Conservation (phyloP, 257 asterid genomes). For the Solanum ossicruentum region DNA sequence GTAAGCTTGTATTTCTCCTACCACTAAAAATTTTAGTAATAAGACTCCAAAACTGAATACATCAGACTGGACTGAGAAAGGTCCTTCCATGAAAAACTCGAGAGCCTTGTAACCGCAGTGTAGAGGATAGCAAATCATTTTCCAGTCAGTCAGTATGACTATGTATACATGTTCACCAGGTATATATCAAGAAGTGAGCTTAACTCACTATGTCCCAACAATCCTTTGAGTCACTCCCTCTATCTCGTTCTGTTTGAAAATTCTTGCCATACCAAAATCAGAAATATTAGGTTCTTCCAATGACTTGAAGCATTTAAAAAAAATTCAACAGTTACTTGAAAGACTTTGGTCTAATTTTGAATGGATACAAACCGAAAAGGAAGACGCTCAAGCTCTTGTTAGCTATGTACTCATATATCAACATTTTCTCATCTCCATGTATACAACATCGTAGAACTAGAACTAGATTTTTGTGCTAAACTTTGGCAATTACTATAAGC, state of each 20-base stretch:
- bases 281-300: conserved; percentile 39
- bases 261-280: conserved; percentile 59
- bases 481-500: conserved; percentile 41
- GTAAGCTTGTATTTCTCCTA: conserved; percentile 27
- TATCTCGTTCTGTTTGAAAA: conserved; percentile 20
- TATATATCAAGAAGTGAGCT: background rate
- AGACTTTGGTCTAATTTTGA: background rate
- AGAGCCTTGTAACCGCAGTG: conserved; percentile 63
- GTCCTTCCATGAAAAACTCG: conserved; percentile 59
- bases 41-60: conserved; percentile 50
- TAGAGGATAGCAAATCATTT: background rate
- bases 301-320: background rate
- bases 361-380: conserved; percentile 26
- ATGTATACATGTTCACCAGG: background rate
- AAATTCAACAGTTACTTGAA: background rate
- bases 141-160: background rate
- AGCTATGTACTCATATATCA: conserved; percentile 39
- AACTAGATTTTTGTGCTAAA: conserved; percentile 55
- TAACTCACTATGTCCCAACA: conserved; percentile 49
- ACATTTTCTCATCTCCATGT: conserved; percentile 46
- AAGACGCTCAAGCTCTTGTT: conserved; percentile 35
- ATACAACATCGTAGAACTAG: conserved; percentile 37
- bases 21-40: conserved; percentile 45
- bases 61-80: conserved; percentile 47
- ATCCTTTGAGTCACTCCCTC: conserved; percentile 40